These are phyloP conservation scores for Grigorovia transvaalensis DNA, from an alignment of 805 yeast species.

Conservation along the genomic window DNA sequence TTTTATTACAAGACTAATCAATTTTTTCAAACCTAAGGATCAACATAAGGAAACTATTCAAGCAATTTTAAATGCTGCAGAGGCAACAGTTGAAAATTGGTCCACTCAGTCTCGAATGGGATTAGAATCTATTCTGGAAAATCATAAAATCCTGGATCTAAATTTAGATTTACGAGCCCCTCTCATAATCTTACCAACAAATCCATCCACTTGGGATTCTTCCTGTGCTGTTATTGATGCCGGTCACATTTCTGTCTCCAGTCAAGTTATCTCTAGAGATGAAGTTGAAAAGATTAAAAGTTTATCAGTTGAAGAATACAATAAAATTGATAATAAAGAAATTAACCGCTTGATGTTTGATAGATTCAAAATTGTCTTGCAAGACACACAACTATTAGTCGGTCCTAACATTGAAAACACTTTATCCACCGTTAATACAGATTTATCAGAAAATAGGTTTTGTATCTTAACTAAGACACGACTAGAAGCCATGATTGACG, in stretches of 20 bases:
- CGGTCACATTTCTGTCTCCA: slow-evolving; percentile 78
- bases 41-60: slow-evolving; percentile 80
- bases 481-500: slow-evolving; percentile 61
- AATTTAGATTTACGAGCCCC: slow-evolving; percentile 92
- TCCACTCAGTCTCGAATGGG: slow-evolving; percentile 87
- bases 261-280: slow-evolving; percentile 67
- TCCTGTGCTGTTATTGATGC: slow-evolving; percentile 92
- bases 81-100: slow-evolving; percentile 84
- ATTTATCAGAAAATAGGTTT: slow-evolving; percentile 31
- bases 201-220: slow-evolving; percentile 66
- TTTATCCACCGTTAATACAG: slow-evolving; percentile 54
- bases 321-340: slow-evolving; percentile 33
- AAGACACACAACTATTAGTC: slow-evolving; percentile 79
- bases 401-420: slow-evolving; percentile 77
- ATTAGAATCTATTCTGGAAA: slow-evolving; percentile 84
- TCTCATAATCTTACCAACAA: slow-evolving; percentile 72
- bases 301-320: slow-evolving; percentile 63
- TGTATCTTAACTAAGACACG: slow-evolving; percentile 67
- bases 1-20: slow-evolving; percentile 63
- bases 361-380: slow-evolving; percentile 61
- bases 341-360: slow-evolving; percentile 82
- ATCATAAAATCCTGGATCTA: slow-evolving; percentile 81
- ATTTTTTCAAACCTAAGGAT: slow-evolving; percentile 79
- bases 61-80: slow-evolving; percentile 88
- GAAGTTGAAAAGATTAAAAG: slow-evolving; percentile 60